Evolutionary conservation across 768 basidiomycete genomes (phyloP).

Genomic region (Suillus spraguei): DNA sequence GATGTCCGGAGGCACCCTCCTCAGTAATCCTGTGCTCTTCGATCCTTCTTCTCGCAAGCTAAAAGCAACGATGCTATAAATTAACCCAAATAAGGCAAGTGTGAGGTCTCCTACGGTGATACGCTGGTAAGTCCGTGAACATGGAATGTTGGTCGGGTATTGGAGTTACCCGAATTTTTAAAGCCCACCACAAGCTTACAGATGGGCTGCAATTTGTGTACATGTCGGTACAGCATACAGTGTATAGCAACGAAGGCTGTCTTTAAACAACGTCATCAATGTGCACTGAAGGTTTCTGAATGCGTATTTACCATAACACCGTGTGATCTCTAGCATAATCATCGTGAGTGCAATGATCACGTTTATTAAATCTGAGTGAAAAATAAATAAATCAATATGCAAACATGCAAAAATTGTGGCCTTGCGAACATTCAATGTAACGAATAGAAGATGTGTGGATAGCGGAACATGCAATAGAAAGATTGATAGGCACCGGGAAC

Average conservation of each 20-base stretch:
- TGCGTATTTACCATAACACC: background rate
- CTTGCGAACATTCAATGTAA: background rate
- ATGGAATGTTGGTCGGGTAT: constrained; percentile 2
- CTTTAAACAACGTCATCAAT: background rate
- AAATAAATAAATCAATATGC: background rate
- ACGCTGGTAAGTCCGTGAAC: background rate
- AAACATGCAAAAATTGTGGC: background rate
- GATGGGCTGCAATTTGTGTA: background rate
- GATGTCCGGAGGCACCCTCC: constrained; percentile 22
- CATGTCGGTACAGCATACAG: background rate
- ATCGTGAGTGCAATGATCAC: background rate
- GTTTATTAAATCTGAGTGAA: background rate
- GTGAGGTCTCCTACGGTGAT: background rate
- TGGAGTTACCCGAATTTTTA: background rate
- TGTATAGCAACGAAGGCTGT: background rate
- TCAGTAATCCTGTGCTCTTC: constrained; percentile 28
- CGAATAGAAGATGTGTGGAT: background rate
- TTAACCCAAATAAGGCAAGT: background rate
- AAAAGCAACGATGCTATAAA: background rate
- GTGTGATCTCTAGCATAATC: background rate
- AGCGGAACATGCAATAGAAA: constrained; percentile 2
- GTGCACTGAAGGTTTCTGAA: background rate
- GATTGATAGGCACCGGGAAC: constrained; percentile 8
- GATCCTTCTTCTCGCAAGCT: background rate
- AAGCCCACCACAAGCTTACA: background rate